phyloP scores from a whole-genome alignment of 306 rosid genomes.

The Vigna trinervia region DNA sequence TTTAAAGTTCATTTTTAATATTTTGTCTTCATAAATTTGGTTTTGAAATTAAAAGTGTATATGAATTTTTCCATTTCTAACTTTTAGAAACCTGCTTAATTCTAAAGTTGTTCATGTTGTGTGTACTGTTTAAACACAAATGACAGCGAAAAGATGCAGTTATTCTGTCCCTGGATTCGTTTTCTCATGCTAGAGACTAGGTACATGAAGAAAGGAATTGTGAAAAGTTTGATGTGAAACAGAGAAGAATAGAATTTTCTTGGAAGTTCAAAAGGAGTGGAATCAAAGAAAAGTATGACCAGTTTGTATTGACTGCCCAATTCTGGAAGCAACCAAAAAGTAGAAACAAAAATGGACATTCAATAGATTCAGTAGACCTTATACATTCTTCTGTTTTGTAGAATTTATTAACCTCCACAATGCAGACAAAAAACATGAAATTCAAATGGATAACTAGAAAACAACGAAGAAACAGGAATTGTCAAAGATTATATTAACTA shows the following conservation, averaged over 20 bases:
- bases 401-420: background rate
- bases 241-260: constrained; percentile 48
- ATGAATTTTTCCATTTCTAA: too few relatives aligned
- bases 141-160: background rate
- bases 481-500: background rate
- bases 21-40: too few relatives aligned
- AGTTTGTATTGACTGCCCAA: constrained; percentile 33
- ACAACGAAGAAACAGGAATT: background rate
- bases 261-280: constrained; percentile 56
- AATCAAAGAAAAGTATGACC: constrained; percentile 64
- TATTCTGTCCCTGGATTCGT: constrained; percentile 29
- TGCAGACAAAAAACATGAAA: background rate
- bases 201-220: constrained; percentile 63
- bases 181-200: constrained; percentile 38
- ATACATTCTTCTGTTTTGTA: background rate
- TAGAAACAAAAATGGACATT: background rate
- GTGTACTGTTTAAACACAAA: constrained; percentile 4
- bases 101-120: background rate
- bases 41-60: too few relatives aligned
- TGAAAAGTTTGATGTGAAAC: constrained; percentile 42
- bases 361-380: constrained; percentile 16
- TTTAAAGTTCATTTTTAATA: too few relatives aligned
- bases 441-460: background rate
- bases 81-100: too few relatives aligned
- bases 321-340: constrained; percentile 36